Conservation (phyloP, 108 stramenopile genomes). For the Cyclotella cryptica region DNA sequence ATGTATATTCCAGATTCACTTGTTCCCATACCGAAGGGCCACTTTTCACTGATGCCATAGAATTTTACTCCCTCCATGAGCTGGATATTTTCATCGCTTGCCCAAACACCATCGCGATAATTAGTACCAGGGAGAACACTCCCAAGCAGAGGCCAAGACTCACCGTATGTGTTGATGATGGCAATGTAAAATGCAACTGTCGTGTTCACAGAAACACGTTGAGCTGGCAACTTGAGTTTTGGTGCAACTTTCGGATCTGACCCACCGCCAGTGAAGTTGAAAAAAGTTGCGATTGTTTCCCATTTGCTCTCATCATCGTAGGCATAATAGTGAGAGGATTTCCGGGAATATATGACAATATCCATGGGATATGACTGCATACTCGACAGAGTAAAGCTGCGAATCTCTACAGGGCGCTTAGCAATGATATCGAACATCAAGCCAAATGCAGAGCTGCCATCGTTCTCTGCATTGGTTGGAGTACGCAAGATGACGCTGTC, state of each 20-base stretch:
- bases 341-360: constrained; percentile 11
- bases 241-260: background rate
- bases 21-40: constrained; percentile 23
- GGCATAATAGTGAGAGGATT: constrained; percentile 16
- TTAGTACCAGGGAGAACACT: constrained; percentile 8
- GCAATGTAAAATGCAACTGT: constrained; percentile 30
- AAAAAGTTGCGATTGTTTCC: constrained; percentile 11
- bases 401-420: constrained; percentile 12
- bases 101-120: constrained; percentile 29
- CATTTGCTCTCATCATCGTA: constrained; percentile 21
- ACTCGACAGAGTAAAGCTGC: constrained; percentile 2
- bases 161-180: constrained; percentile 29
- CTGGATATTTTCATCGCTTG: constrained; percentile 5
- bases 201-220: background rate
- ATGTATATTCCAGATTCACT: constrained; percentile 20
- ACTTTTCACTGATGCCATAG: constrained; percentile 14
- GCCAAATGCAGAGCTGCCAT: constrained; percentile 13
- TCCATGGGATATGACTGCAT: constrained; percentile 23
- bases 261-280: constrained; percentile 16
- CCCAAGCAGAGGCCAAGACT: constrained; percentile 7
- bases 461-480: background rate
- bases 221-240: constrained; percentile 10
- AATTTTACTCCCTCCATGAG: constrained; percentile 32
- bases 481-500: background rate
- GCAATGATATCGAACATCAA: constrained; percentile 28